Percentiles rank a stretch among this genome's conserved stretches.
These are phyloP conservation scores for Dacryopinax spathularia DNA, from an alignment of 768 basidiomycete genomes.

Conservation along the genomic window DNA sequence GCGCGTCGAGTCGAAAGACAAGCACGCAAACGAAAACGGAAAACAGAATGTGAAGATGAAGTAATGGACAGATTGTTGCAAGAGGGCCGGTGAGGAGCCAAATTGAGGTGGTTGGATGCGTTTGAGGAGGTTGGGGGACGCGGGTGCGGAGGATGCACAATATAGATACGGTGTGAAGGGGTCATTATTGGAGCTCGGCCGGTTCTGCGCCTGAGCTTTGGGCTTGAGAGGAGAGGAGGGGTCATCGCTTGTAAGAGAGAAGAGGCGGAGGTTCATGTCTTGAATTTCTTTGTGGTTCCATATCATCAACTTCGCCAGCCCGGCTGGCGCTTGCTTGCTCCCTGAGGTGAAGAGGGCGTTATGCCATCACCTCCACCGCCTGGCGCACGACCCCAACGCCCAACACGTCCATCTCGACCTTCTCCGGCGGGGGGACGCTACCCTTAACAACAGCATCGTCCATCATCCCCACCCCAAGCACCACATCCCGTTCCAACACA, in stretches of 20 bases:
- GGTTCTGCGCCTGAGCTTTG: not conserved
- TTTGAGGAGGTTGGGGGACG: not conserved
- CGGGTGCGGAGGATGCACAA: not conserved
- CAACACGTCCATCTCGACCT: not conserved
- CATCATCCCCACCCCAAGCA: not conserved
- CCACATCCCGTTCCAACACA: not conserved
- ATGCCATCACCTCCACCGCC: not conserved
- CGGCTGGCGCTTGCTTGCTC: no score
- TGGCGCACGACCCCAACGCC: not conserved
- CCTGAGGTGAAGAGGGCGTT: no score
- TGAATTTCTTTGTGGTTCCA: not conserved
- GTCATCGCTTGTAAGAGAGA: no score
- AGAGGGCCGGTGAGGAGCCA: not conserved
- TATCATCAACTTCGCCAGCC: no score
- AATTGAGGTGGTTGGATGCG: not conserved
- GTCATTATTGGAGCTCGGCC: not conserved
- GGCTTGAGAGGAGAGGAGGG: no score
- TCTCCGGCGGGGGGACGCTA: not conserved
- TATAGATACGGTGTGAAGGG: not conserved
- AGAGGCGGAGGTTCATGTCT: not conserved
- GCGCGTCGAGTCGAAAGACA: not conserved
- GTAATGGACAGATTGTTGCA: slow-evolving; percentile 5
- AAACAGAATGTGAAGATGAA: not conserved
- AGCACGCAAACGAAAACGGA: not conserved
- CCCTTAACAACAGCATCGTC: not conserved